Percentiles rank a stretch among this genome's conserved stretches.
phyloP scores from a whole-genome alignment of 345 rosid species.

The Citrus trifoliata region DNA sequence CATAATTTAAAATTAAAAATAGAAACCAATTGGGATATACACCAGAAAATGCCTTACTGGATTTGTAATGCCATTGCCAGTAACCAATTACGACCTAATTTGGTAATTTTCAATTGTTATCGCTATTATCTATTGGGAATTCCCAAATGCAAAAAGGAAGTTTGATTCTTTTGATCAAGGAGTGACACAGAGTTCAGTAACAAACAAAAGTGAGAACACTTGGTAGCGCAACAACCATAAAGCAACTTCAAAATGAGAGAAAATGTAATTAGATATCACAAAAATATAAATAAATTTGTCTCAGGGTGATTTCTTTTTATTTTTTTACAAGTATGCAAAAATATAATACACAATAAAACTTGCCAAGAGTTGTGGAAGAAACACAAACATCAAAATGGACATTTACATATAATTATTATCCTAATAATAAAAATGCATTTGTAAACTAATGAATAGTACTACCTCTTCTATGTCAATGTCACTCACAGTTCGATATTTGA shows the following conservation, averaged over 20 bases:
- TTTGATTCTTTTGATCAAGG: background rate
- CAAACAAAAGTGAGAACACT: background rate
- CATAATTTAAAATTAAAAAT: too few species aligned
- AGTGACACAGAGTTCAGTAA: background rate
- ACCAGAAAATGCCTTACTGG: too few species aligned
- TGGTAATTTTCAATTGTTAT: too few species aligned
- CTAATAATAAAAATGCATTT: too few species aligned
- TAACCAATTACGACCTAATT: too few species aligned
- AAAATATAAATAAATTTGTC: background rate
- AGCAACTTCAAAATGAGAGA: background rate
- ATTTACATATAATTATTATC: background rate
- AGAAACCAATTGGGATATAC: too few species aligned
- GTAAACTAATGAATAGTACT: too few species aligned
- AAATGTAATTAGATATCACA: background rate
- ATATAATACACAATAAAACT: conserved; percentile 1
- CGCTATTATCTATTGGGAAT: too few species aligned
- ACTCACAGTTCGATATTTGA: too few species aligned
- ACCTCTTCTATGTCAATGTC: too few species aligned
- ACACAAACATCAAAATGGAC: conserved; percentile 2
- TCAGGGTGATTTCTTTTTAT: background rate
- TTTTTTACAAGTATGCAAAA: background rate
- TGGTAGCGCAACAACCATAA: background rate
- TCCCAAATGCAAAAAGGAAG: background rate
- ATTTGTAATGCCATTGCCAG: too few species aligned
- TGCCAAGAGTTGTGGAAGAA: background rate